Evolutionary conservation across 441 rosid genomes (phyloP), one percentile per base, ranked within the genome.

Genomic region (Sinapis alba): DNA sequence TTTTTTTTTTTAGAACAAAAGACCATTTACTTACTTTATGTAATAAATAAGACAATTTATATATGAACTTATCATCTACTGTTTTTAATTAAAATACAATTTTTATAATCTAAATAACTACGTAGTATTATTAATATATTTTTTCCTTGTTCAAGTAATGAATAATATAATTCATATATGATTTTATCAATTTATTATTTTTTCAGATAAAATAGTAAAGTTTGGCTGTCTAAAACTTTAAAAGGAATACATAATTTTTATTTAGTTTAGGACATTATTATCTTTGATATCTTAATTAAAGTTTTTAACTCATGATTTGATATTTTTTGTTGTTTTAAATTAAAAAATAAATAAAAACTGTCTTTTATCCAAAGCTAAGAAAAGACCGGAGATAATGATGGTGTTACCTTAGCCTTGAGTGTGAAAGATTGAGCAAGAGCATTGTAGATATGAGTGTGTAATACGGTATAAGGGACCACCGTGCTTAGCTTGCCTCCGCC

Each of bases 321-420:
- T n/a, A n/a, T n/a, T n/a, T n/a, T n/a, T n/a, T n/a, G n/a, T n/a
- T n/a, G n/a, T n/a, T n/a, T n/a, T n/a, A n/a, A n/a, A n/a, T n/a
- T n/a, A n/a, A n/a, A n/a, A n/a, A n/a, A n/a, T n/a, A n/a, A n/a
- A n/a, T n/a, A n/a, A n/a, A n/a, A n/a, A n/a, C n/a, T n/a, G n/a
- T n/a, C n/a, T n/a, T n/a, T n/a, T n/a, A n/a, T n/a, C n/a, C n/a
- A n/a, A n/a, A n/a, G n/a, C n/a, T n/a, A n/a, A n/a, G n/a, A n/a
- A n/a, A n/a, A n/a, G n/a, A n/a, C n/a, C n/a, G n/a, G n/a, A n/a
- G n/a, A n/a, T n/a, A n/a, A n/a, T n/a, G n/a, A n/a, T n/a, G n/a
- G n/a, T n/a, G n/a, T n/a, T 57, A 57, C 79, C 79, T 30, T 63
- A 6, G 75, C 79, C 43, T 54, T 63, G 21, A 24, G 65, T 32